These are phyloP conservation scores for Bassia scoparia DNA, from an alignment of 148 eudicot species.

Conservation along the genomic window DNA sequence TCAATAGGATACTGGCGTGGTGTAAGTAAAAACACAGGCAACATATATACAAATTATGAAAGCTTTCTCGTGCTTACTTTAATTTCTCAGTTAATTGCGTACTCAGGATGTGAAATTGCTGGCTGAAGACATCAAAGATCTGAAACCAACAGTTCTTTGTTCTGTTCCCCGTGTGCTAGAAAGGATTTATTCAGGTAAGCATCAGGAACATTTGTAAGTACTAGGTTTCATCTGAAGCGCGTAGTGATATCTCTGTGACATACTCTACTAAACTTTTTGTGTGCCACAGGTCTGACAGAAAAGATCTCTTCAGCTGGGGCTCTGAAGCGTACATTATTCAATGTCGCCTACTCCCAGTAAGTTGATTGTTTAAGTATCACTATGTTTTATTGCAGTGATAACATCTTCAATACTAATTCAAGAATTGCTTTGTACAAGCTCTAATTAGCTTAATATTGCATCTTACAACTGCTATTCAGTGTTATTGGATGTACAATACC, in stretches of 20 bases:
- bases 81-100: constrained; percentile 12
- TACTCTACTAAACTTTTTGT: background rate
- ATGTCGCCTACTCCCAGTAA: constrained; percentile 81
- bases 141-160: constrained; percentile 81
- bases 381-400: background rate
- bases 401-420: background rate
- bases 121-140: constrained; percentile 68
- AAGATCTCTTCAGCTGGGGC: constrained; percentile 62
- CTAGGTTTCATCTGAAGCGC: too few relatives aligned
- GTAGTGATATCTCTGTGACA: too few relatives aligned
- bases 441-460: background rate
- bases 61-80: background rate
- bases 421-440: background rate
- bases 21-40: constrained; percentile 42
- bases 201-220: background rate
- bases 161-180: constrained; percentile 96
- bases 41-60: background rate
- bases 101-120: constrained; percentile 76
- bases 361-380: constrained; percentile 25
- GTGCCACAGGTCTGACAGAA: constrained; percentile 55
- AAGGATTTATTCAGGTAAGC: constrained; percentile 74
- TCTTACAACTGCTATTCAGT: background rate
- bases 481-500: background rate
- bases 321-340: constrained; percentile 65
- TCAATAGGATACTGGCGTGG: constrained; percentile 98